phyloP scores from a whole-genome alignment of 495 filamentous ascomycete species.

The Daldinia decipiens region DNA sequence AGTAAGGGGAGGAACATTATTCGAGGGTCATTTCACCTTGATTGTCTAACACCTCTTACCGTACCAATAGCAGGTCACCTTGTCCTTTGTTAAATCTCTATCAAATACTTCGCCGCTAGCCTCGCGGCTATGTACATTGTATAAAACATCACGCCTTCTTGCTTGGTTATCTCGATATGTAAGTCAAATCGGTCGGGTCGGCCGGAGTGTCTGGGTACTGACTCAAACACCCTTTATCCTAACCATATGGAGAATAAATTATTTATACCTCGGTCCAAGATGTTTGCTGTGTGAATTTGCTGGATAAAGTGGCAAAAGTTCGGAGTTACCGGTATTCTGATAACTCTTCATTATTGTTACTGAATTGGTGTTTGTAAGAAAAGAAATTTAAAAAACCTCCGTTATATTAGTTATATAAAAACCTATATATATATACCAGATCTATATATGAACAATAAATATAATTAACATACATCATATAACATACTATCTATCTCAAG shows the following conservation, averaged over 20 bases:
- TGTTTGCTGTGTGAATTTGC: not conserved
- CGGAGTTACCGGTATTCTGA: too few species aligned
- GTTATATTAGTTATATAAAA: too few species aligned
- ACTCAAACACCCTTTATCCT: not conserved
- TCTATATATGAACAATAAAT: too few species aligned
- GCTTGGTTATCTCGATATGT: constrained; percentile 15
- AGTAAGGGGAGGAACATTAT: constrained; percentile 33
- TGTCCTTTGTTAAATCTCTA: not conserved
- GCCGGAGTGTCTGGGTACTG: not conserved
- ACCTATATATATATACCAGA: too few species aligned
- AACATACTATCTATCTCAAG: not conserved
- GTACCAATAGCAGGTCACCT: constrained; percentile 4
- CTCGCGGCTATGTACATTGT: not conserved
- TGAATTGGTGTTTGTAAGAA: too few species aligned
- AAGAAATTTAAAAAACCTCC: too few species aligned
- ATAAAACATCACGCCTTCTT: constrained; percentile 5
- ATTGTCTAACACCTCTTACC: constrained; percentile 4
- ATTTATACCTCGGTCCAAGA: not conserved
- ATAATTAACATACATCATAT: too few species aligned
- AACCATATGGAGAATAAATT: not conserved
- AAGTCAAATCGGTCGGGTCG: not conserved
- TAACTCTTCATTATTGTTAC: too few species aligned
- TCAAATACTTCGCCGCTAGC: not conserved
- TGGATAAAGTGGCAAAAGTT: too few species aligned
- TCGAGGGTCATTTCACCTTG: constrained; percentile 26